Percentiles rank a stretch among this genome's conserved stretches.
These are phyloP conservation scores for Raffaelea arxii DNA, from an alignment of 2,329 filamentous ascomycete genomes.

Conservation along the genomic window DNA sequence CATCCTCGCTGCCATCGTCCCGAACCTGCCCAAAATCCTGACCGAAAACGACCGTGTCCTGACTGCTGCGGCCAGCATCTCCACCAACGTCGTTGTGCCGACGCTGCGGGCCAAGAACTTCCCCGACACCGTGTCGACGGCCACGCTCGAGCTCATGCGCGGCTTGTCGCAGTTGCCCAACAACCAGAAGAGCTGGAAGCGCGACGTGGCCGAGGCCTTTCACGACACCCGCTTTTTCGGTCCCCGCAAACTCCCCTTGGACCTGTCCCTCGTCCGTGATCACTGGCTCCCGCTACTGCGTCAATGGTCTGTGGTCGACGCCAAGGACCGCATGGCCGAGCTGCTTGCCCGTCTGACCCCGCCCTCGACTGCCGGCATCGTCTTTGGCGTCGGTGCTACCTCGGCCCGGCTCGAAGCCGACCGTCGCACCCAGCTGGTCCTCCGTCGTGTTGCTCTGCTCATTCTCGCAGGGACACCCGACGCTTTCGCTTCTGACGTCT, in stretches of 20 bases:
- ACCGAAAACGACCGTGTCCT: conserved; percentile 78
- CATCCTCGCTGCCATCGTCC: conserved; percentile 70
- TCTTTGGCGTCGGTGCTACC: conserved; percentile 95
- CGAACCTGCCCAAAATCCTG: conserved; percentile 71
- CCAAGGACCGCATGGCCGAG: conserved; percentile 82
- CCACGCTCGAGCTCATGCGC: conserved; percentile 62
- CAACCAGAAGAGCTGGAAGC: conserved; percentile 84
- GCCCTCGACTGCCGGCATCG: conserved; percentile 87
- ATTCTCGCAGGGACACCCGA: conserved; percentile 70
- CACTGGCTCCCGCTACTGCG: conserved; percentile 77
- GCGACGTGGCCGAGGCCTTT: conserved; percentile 84
- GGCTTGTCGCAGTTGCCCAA: conserved; percentile 69
- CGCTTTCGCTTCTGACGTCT: conserved; percentile 68
- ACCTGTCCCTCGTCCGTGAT: conserved; percentile 53
- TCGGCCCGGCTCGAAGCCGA: conserved; percentile 93
- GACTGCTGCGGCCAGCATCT: conserved; percentile 69
- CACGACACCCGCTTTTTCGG: conserved; percentile 81
- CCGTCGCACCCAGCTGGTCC: conserved; percentile 79
- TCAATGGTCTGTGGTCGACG: conserved; percentile 75
- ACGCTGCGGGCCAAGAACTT: conserved; percentile 76
- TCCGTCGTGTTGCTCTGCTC: conserved; percentile 72
- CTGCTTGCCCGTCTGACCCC: conserved; percentile 68
- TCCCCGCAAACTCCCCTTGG: too few species aligned
- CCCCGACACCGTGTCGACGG: conserved; percentile 70
- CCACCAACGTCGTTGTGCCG: conserved; percentile 71